phyloP scores from a whole-genome alignment of 1,139 yeast species.

The Nakaseomyces sp. region DNA sequence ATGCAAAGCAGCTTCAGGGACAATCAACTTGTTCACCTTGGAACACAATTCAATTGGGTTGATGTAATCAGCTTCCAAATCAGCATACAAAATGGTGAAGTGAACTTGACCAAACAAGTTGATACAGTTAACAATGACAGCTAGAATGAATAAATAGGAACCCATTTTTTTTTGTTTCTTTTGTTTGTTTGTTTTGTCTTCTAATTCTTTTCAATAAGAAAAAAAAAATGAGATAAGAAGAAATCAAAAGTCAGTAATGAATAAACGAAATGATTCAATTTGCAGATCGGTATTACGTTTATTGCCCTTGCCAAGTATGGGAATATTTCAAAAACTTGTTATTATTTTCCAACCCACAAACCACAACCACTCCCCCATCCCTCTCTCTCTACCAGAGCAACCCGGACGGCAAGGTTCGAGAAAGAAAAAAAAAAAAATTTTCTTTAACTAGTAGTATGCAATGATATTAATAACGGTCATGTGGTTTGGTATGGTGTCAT shows the following conservation, averaged over 20 bases:
- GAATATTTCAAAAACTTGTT: too few relatives aligned
- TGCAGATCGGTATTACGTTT: too few relatives aligned
- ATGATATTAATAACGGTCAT: too few relatives aligned
- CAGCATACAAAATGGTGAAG: conserved; percentile 88
- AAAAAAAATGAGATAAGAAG: background rate
- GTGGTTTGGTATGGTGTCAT: background rate
- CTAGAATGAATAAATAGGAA: conserved; percentile 62
- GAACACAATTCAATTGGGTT: conserved; percentile 95
- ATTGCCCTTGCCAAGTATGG: too few relatives aligned
- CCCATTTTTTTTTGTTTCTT: conserved; percentile 15
- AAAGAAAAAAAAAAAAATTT: background rate
- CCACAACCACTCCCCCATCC: too few relatives aligned
- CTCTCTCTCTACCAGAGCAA: too few relatives aligned
- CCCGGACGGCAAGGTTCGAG: background rate
- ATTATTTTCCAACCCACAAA: background rate
- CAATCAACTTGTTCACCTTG: conserved; percentile 77
- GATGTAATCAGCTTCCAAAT: conserved; percentile 89
- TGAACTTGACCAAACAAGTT: conserved; percentile 86
- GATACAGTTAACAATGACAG: conserved; percentile 78
- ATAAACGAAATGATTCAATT: too few relatives aligned
- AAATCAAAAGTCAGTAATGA: too few relatives aligned
- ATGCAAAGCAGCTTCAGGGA: conserved; percentile 87
- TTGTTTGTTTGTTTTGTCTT: background rate
- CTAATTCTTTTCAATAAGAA: background rate
- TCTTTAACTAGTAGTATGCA: too few relatives aligned